Evolutionary conservation across 1,284 basidiomycete species (phyloP), one percentile per base, ranked within the genome.

Genomic region (Leucoagaricus sp.): DNA sequence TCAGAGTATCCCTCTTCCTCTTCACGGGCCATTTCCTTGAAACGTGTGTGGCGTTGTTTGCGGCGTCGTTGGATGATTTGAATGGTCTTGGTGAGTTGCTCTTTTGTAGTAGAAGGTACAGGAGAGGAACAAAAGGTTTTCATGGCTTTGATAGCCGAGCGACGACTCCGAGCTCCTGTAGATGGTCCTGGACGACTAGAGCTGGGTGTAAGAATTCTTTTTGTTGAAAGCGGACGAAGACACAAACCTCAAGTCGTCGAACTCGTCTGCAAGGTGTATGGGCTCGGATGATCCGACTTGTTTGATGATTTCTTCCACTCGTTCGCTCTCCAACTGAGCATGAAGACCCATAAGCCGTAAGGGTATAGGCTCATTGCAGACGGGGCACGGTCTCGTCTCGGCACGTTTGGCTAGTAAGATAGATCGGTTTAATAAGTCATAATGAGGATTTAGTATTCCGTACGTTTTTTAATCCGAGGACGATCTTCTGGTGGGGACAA

Each of bases 381-480:
- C 81, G 0, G 89, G 90, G 65, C 89, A 92, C 55, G 75, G 74
- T 58, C 84, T 77, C 1, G 86, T 91, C 66, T 90, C 87, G 12
- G 86, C 89, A 44, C 85, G 82, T 71, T 84, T 89, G 3, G 78
- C 86, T 88, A 49, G 40, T 29, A 13, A 31, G 17, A 45, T 33
- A 17, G 21, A 41, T 47, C n/a, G 26, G 29, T 42, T 8, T 26
- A 15, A 1, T 25, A 8, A 10, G 21, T n/a, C 25, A 34, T 28
- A 4, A 13, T 3, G 12, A 26, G 23, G 33, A n/a, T 23, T 36
- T 13, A 15, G 34, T 19, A 6, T 12, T 21, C 10, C 49, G 8
- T 57, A 57, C 55, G 55, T 29, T 57, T 57, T 48, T 52, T 57
- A 25, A 41, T 45, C 19, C 19, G 44, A 25, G 42, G 47, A 23